Percentiles rank a stretch among this genome's conserved stretches.
Evolutionary conservation across 768 basidiomycete genomes (phyloP).

Genomic region (Pluteus cervinus): DNA sequence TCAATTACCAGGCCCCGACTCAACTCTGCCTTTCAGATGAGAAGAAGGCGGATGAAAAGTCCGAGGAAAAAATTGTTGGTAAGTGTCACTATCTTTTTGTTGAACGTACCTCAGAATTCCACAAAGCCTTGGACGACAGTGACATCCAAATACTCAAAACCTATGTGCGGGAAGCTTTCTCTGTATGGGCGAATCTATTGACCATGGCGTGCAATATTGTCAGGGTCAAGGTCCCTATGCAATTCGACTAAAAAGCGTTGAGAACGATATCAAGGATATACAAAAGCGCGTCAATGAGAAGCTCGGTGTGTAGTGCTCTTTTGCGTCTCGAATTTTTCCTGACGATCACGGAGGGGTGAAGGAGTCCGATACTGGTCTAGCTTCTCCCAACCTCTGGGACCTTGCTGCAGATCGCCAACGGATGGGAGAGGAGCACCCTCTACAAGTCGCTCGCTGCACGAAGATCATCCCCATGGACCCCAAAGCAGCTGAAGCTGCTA

Average conservation of each 20-base stretch:
- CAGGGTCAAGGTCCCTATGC: conserved; percentile 99
- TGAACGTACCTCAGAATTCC: conserved; percentile 7
- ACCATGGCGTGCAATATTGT: conserved; percentile 3
- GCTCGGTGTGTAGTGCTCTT: conserved; percentile 59
- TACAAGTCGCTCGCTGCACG: conserved; percentile 97
- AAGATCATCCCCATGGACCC: conserved; percentile 90
- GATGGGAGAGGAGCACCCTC: conserved; percentile 86
- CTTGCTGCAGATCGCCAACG: conserved; percentile 87
- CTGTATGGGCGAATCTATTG: not conserved
- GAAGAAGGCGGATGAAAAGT: conserved; percentile 81
- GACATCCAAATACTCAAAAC: conserved; percentile 99
- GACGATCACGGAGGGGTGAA: conserved; percentile 87
- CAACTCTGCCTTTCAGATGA: conserved; percentile 45
- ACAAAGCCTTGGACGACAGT: conserved; percentile 86
- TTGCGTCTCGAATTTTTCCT: not conserved
- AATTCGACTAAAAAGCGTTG: conserved; percentile 77
- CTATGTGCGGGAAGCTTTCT: conserved; percentile 53
- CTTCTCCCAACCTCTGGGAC: conserved; percentile 97
- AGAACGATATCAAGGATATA: conserved; percentile 89
- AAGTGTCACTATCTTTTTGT: conserved; percentile 16
- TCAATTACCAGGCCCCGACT: too few relatives aligned
- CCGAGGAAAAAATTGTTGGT: conserved; percentile 92
- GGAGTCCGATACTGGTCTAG: conserved; percentile 97
- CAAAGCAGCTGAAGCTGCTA: conserved; percentile 70
- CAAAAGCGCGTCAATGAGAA: conserved; percentile 98